Percentiles rank a stretch among this genome's conserved stretches.
phyloP scores from a whole-genome alignment of 345 rosid genomes.

The Diplotaxis tenuifolia region DNA sequence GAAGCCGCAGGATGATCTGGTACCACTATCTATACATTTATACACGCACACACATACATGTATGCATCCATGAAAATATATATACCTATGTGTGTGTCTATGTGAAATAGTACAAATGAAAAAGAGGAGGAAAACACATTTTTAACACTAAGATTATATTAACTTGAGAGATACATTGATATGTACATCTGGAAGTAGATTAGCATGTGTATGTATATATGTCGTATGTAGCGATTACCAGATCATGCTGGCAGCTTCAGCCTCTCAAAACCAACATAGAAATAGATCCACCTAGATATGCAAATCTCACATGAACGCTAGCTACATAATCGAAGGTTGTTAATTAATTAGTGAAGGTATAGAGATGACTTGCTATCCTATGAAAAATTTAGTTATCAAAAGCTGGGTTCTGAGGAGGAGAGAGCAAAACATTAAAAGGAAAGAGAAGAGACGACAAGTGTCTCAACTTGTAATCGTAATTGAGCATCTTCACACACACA shows the following conservation, averaged over 20 bases:
- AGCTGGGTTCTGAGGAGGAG: neutral
- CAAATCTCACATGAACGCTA: conserved; percentile 8
- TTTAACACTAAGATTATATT: neutral
- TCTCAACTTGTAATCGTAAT: neutral
- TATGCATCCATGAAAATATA: neutral
- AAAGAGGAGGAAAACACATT: neutral
- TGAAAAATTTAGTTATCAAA: neutral
- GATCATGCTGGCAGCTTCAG: conserved; percentile 99
- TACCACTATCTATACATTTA: conserved; percentile 1
- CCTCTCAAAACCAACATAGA: conserved; percentile 59
- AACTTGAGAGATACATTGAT: neutral
- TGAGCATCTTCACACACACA: conserved; percentile 10
- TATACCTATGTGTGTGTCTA: neutral
- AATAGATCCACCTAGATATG: conserved; percentile 11
- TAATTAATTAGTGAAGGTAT: neutral
- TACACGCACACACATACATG: neutral
- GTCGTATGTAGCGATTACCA: conserved; percentile 41
- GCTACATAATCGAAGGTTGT: neutral
- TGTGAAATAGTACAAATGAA: neutral
- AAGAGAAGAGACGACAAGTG: conserved; percentile 3
- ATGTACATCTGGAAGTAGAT: neutral
- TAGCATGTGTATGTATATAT: neutral
- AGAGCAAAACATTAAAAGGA: conserved; percentile 18
- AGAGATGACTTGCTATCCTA: neutral
- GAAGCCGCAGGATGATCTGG: conserved; percentile 42